Conservation (phyloP, 495 filamentous ascomycete species). For the Xeromyces bisporus region DNA sequence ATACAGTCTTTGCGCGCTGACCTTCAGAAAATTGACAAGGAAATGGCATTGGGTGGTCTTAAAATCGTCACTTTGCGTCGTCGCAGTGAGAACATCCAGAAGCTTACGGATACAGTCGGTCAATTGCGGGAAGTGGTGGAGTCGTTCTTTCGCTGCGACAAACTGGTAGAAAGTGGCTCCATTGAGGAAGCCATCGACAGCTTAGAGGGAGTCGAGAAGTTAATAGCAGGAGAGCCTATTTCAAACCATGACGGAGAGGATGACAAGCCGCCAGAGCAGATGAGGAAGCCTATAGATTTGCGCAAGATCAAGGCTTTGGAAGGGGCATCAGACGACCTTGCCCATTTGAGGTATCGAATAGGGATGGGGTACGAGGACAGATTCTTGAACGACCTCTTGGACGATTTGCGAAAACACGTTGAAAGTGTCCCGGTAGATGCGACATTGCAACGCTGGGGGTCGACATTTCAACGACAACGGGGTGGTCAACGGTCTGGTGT, state of each 20-base stretch:
- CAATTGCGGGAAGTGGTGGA: slow-evolving; percentile 70
- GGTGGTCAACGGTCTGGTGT: slow-evolving; percentile 48
- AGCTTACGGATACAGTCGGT: slow-evolving; percentile 62
- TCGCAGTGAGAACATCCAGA: slow-evolving; percentile 67
- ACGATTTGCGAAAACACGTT: slow-evolving; percentile 71
- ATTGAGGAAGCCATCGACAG: slow-evolving; percentile 62
- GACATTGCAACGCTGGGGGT: slow-evolving; percentile 64
- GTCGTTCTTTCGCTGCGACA: slow-evolving; percentile 58
- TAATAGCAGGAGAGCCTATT: slow-evolving; percentile 52
- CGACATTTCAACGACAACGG: slow-evolving; percentile 42
- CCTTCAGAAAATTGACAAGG: slow-evolving; percentile 59
- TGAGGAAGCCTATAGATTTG: slow-evolving; percentile 42
- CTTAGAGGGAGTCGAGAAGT: slow-evolving; percentile 56
- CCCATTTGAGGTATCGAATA: slow-evolving; percentile 56
- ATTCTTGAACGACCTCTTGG: slow-evolving; percentile 62
- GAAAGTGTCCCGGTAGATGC: slow-evolving; percentile 50
- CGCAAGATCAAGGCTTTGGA: slow-evolving; percentile 63
- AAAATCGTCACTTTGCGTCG: slow-evolving; percentile 71
- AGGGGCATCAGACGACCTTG: slow-evolving; percentile 59
- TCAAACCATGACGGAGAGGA: slow-evolving; percentile 11
- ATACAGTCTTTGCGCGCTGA: slow-evolving; percentile 72
- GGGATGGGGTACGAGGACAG: slow-evolving; percentile 72
- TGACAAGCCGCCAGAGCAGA: slow-evolving; percentile 8
- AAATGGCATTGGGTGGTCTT: slow-evolving; percentile 74
- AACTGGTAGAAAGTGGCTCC: slow-evolving; percentile 61